These are phyloP conservation scores for Cyclostephanos tholiformis DNA, from an alignment of 108 stramenopile species.

Conservation along the genomic window DNA sequence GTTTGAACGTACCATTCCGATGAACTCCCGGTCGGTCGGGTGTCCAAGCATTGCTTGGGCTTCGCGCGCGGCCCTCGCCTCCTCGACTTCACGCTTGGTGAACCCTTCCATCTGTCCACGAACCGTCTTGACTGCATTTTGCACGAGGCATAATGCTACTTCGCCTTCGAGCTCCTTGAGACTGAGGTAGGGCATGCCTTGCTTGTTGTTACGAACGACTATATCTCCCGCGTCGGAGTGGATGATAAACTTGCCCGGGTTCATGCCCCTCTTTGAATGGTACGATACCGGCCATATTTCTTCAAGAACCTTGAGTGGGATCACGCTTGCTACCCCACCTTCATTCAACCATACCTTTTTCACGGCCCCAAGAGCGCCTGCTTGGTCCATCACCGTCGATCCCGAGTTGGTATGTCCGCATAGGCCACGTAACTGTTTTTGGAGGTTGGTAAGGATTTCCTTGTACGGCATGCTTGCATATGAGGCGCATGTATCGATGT, in stretches of 20 bases:
- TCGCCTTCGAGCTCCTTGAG: not conserved
- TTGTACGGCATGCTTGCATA: not conserved
- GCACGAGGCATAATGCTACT: not conserved
- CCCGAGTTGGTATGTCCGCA: too few species aligned
- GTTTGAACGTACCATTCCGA: conserved; percentile 11
- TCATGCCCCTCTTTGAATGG: too few species aligned
- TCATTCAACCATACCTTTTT: too few species aligned
- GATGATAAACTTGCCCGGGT: not conserved
- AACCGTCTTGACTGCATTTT: not conserved
- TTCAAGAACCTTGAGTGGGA: too few species aligned
- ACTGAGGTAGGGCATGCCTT: not conserved
- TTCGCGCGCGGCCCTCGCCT: not conserved
- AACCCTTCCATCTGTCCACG: conserved; percentile 9
- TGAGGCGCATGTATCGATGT: not conserved
- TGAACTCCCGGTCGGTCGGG: conserved; percentile 6
- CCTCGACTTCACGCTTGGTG: conserved; percentile 17
- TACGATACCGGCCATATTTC: too few species aligned
- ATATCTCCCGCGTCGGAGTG: not conserved
- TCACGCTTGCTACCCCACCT: too few species aligned
- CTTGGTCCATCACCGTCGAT: too few species aligned
- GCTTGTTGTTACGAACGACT: not conserved
- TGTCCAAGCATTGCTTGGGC: conserved; percentile 15
- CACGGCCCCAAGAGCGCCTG: too few species aligned
- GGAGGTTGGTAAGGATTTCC: not conserved
- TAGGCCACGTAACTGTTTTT: not conserved